Percentiles rank a stretch among this genome's conserved stretches.
phyloP scores from a whole-genome alignment of 2,329 filamentous ascomycete genomes.

The Biscogniauxia mediterranea region DNA sequence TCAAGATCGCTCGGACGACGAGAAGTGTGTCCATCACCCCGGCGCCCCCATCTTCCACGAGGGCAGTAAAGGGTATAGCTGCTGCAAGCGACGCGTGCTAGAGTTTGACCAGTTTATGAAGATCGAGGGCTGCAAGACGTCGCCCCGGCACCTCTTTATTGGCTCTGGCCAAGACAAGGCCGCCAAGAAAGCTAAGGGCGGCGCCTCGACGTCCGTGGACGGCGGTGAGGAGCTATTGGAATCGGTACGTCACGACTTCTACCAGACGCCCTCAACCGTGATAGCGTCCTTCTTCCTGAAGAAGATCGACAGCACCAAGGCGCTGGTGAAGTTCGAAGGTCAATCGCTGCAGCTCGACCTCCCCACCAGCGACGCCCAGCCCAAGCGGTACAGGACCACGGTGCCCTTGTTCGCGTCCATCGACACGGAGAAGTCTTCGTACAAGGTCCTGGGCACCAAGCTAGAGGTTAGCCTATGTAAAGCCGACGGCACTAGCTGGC shows the following conservation, averaged over 20 bases:
- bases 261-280: constrained; percentile 82
- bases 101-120: constrained; percentile 99
- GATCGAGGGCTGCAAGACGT: constrained; percentile 86
- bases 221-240: constrained; percentile 72
- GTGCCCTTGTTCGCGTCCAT: constrained; percentile 77
- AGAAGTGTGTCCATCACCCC: constrained; percentile 85
- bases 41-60: constrained; percentile 94
- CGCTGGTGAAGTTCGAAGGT: constrained; percentile 67
- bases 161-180: constrained; percentile 64
- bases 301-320: constrained; percentile 84
- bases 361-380: constrained; percentile 72
- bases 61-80: constrained; percentile 95
- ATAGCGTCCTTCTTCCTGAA: constrained; percentile 94
- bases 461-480: constrained; percentile 74
- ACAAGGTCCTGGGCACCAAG: constrained; percentile 85
- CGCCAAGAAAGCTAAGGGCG: constrained; percentile 31
- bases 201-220: constrained; percentile 23
- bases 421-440: constrained; percentile 70
- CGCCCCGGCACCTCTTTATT: constrained; percentile 79
- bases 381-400: constrained; percentile 73
- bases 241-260: constrained; percentile 84
- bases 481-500: constrained; percentile 78
- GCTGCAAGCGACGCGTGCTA: constrained; percentile 90
- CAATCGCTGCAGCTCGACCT: constrained; percentile 73
- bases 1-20: constrained; percentile 56